Base-by-base conservation (phyloP, 345 rosid species). In the Heritiera fomes region DNA sequence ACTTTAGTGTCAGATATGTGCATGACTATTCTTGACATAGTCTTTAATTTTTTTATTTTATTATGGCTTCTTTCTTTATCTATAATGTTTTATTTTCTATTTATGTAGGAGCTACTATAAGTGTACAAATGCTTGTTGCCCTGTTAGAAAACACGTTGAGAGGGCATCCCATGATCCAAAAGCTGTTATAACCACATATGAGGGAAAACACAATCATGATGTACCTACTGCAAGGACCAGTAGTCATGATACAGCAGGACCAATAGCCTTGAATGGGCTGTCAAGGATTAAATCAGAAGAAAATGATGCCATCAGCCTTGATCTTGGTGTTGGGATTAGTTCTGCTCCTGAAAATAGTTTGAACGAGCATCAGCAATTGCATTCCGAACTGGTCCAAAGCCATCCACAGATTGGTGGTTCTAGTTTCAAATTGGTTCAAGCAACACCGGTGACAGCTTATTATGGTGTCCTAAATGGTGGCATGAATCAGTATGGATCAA, bases 121-220 rank as follows among this genome's bases (percentile, higher is more conserved):
- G 88, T 96, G 99, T 89, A 96, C 99, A 70, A 87, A 92, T 85
- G 89, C 87, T 20, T 93, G 95, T 77, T 96, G 99, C 76, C 93
- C 98, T 32, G 99, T 94, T 76, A 89, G 99, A 83, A 96, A 96
- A 85, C 99, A 94, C 15, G 98, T 96, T 82, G 99, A 96, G 89
- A 90, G 99, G 82, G 99, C 99, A 82, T 94, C 98, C 23, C 98
- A 97, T 80, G 99, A 96, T 81, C 98, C 91, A 6, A 97, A 97
- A 85, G 99, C 99, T 32, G 98, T 97, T 50, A 94, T 97, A 79
- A 97, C 99, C 80, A 93, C 99, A 71, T 97, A 97, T 45, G 99
- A 97, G 84, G 99, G 99, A 63, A 97, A 94, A 78, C 99, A 97
- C 88, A 91, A 91, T 77, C 99, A 96, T 53, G 97, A 92, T 75